Base-by-base conservation (phyloP, 2,329 filamentous ascomycete genomes). In the Intubia oerlemansii region DNA sequence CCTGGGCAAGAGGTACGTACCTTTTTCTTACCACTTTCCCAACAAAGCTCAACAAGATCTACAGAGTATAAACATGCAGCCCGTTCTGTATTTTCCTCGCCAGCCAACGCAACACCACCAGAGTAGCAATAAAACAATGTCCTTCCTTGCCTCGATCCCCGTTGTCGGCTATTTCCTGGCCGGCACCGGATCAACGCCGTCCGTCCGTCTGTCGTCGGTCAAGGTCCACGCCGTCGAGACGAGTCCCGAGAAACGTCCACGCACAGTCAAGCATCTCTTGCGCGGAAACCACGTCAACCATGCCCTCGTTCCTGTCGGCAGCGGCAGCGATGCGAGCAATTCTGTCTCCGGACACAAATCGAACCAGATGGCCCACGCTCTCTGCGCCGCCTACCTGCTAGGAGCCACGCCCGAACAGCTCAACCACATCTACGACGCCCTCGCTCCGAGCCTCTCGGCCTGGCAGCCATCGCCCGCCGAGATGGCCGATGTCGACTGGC, bases 251-350 rank as follows among this genome's bases (percentile, higher is more conserved):
- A 85, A 80, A 48, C 62, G 77, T 32, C 70, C 76, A 12, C 62
- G 85, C 35, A 79, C 79, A 13, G 59, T 98, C 36, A 93, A 91
- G 54, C 82, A 95, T 51, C 58, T 98, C 10, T 50, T 98, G 35
- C 80, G 78, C 49, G 74, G 84, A 29, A 95, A 95, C 47, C 88
- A 98, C 53, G 73, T 74, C 39, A 92, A 88, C 46, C 67, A 91
- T 50, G 69, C 81, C 19, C 74, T 95, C 18, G 72, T 95, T 39
- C 53, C 12, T 11, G 28, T 10, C 11, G 11, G 13, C 11, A 15
- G 16, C 15, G 10, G 10, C 11, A n/a, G n/a, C 36, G 21, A n/a
- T 4, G 21, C 6, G 11, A 12, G 5, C n/a, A n/a, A n/a, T n/a
- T n/a, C 19, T 21, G 19, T n/a, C 19, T 8, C 19, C 8, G 5